phyloP scores from a whole-genome alignment of 768 basidiomycete species.

The Tricholoma flavovirens region DNA sequence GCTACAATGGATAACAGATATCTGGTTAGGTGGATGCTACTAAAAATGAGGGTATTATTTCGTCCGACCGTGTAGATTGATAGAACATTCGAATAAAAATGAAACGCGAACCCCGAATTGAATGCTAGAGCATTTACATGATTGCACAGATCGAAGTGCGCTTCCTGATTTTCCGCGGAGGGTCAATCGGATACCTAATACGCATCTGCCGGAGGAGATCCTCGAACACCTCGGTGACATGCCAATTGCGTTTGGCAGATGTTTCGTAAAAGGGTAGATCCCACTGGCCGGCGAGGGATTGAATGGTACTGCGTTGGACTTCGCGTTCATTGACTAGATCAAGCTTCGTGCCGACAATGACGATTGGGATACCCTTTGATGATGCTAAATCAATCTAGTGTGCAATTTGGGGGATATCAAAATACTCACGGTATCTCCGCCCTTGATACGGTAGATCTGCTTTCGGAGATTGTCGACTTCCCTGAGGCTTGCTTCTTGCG shows the following conservation, averaged over 20 bases:
- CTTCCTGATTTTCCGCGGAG: slow-evolving; percentile 32
- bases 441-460: slow-evolving; percentile 77
- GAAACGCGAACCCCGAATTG: not conserved
- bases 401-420: not conserved
- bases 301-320: slow-evolving; percentile 59
- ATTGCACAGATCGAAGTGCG: slow-evolving; percentile 31
- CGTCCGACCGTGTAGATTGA: slow-evolving; percentile 11
- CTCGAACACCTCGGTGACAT: slow-evolving; percentile 73
- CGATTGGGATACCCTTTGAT: slow-evolving; percentile 62
- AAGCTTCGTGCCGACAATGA: slow-evolving; percentile 81
- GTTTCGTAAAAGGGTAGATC: slow-evolving; percentile 79
- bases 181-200: slow-evolving; percentile 49
- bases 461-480: slow-evolving; percentile 78
- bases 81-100: not conserved
- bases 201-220: slow-evolving; percentile 75
- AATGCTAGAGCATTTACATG: slow-evolving; percentile 31
- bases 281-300: slow-evolving; percentile 61
- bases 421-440: slow-evolving; percentile 50
- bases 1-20: slow-evolving; percentile 12
- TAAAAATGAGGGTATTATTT: slow-evolving; percentile 14
- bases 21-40: slow-evolving; percentile 14
- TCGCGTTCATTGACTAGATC: slow-evolving; percentile 80
- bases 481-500: slow-evolving; percentile 73
- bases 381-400: slow-evolving; percentile 3
- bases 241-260: slow-evolving; percentile 82